These are phyloP conservation scores for Flaveria brownii DNA, from an alignment of 129 eudicot species.

Conservation along the genomic window DNA sequence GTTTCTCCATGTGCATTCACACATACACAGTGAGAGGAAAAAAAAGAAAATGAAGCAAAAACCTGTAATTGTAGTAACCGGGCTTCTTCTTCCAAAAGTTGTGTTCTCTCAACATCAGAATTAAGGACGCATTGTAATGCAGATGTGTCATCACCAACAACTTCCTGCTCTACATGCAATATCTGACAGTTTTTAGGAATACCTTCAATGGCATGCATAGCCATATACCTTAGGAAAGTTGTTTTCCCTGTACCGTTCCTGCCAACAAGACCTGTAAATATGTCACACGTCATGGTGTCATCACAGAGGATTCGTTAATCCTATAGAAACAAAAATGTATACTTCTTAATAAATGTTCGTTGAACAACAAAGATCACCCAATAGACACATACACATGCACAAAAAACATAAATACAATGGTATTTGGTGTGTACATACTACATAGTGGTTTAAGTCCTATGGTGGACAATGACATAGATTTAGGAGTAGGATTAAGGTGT, in stretches of 20 bases:
- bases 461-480: too few species aligned
- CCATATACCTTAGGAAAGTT: constrained; percentile 93
- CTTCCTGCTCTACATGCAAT: constrained; percentile 98
- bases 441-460: too few species aligned
- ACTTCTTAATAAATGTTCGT: constrained; percentile 11
- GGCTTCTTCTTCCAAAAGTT: constrained; percentile 89
- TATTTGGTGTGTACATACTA: too few species aligned
- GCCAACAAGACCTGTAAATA: constrained; percentile 79
- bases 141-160: constrained; percentile 86
- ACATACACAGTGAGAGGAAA: not conserved
- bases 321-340: constrained; percentile 2
- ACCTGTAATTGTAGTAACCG: constrained; percentile 74
- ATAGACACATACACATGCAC: constrained; percentile 11
- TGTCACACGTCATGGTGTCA: constrained; percentile 11
- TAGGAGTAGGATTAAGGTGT: too few species aligned
- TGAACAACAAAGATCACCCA: not conserved
- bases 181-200: constrained; percentile 97
- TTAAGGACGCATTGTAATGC: constrained; percentile 91
- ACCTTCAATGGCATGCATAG: constrained; percentile 96
- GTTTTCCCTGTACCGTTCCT: constrained; percentile 99
- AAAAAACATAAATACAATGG: constrained; percentile 11
- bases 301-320: constrained; percentile 9
- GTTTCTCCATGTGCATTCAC: constrained; percentile 21
- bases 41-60: not conserved
- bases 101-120: constrained; percentile 82